Evolutionary conservation across 495 filamentous ascomycete species (phyloP).

Genomic region (Penicillium lagena): DNA sequence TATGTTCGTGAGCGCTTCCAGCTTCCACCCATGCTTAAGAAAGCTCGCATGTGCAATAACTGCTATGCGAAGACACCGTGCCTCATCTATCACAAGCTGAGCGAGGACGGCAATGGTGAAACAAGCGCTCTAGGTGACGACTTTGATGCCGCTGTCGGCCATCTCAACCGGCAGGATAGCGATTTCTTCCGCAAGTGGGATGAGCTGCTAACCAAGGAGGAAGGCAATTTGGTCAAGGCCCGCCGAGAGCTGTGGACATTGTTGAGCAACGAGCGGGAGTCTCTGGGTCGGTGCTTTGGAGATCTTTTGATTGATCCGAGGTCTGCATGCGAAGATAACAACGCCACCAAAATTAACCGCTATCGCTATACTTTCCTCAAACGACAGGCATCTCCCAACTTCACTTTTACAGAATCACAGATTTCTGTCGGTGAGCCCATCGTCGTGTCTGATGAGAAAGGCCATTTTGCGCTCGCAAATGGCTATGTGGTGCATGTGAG

Average conservation of each 20-base stretch:
- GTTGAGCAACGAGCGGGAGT: conserved; percentile 81
- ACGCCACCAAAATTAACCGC: conserved; percentile 77
- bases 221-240: conserved; percentile 76
- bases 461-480: conserved; percentile 88
- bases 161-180: conserved; percentile 64
- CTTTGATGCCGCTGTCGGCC: conserved; percentile 68
- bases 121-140: conserved; percentile 68
- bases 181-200: conserved; percentile 95
- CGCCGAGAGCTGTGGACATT: conserved; percentile 92
- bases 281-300: conserved; percentile 71
- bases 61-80: conserved; percentile 88
- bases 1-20: conserved; percentile 74
- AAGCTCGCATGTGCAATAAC: conserved; percentile 63
- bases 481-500: conserved; percentile 77
- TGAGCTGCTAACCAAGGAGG: conserved; percentile 84
- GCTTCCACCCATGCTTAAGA: conserved; percentile 80
- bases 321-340: conserved; percentile 58
- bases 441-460: conserved; percentile 92
- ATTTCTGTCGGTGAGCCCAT: conserved; percentile 85
- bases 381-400: conserved; percentile 43
- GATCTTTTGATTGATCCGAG: conserved; percentile 73
- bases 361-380: conserved; percentile 81
- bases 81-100: conserved; percentile 91
- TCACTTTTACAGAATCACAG: conserved; percentile 88
- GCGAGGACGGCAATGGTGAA: conserved; percentile 75